Evolutionary conservation across 352 stramenopile species (phyloP).

Genomic region (Phytophthora syringae): DNA sequence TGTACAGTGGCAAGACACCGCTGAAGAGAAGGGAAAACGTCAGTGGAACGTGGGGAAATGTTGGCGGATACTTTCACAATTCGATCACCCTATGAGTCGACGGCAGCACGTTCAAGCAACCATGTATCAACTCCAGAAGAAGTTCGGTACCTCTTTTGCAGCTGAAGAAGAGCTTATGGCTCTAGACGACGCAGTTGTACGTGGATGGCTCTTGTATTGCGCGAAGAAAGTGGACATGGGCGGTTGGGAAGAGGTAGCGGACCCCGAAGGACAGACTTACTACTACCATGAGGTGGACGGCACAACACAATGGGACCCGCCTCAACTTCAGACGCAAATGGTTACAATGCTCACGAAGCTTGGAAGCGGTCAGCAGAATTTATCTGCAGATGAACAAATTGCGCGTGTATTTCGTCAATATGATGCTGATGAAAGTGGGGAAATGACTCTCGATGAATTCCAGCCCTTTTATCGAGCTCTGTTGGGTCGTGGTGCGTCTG

Average conservation of each 20-base stretch:
- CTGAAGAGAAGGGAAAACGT: constrained; percentile 2
- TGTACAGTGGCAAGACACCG: constrained; percentile 35
- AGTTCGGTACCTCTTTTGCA: constrained; percentile 19
- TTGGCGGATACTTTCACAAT: constrained; percentile 37
- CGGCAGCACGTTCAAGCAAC: constrained; percentile 39
- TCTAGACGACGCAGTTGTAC: constrained; percentile 38
- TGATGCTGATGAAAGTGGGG: constrained; percentile 70
- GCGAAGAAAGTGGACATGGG: constrained; percentile 52
- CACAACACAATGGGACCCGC: constrained; percentile 72
- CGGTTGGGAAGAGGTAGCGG: constrained; percentile 65
- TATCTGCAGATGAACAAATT: constrained; percentile 61
- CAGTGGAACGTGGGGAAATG: constrained; percentile 36
- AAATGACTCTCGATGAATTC: constrained; percentile 65
- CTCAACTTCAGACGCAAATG: constrained; percentile 61
- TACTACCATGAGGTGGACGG: constrained; percentile 70
- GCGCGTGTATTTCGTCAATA: constrained; percentile 72
- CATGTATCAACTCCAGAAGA: constrained; percentile 29
- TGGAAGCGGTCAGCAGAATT: constrained; percentile 15
- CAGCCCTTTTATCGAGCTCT: constrained; percentile 61
- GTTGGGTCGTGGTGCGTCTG: constrained; percentile 33
- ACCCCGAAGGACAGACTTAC: constrained; percentile 52
- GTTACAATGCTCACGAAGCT: constrained; percentile 57
- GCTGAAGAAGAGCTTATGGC: neutral
- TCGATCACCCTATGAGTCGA: constrained; percentile 44
- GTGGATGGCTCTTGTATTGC: constrained; percentile 48